Evolutionary conservation across 306 rosid species (phyloP), one percentile per base, ranked within the genome.

Genomic region (Spatholobus suberectus): DNA sequence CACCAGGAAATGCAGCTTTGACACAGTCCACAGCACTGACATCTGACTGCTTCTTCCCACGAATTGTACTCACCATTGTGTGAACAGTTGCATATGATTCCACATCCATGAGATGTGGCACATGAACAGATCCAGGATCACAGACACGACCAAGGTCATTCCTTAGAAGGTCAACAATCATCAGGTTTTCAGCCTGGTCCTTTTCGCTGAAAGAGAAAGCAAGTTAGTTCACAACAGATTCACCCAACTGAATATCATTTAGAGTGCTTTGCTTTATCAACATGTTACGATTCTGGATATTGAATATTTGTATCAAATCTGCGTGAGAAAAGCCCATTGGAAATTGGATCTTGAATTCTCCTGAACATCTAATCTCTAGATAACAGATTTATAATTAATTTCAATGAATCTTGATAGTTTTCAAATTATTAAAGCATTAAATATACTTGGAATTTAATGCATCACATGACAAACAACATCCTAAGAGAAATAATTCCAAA

Each of bases 131-230:
- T 35, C 99, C 98, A 21, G 97, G 93, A 74, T 96, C 95, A 63
- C 98, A 92, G 29, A 96, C 98, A 32, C 95, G 95, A 15, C 99
- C 98, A 21, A 96, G 98, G 92, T 96, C 99, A 70, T 96, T 96
- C 87, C 99, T 94, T 71, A 94, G 92, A 81, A 96, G 99, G 81
- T 96, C 99, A 61, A 96, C 98, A 46, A 96, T 96, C 99, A 96
- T 96, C 83, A 96, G 82, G 90, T 96, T 96, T 86, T 96, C 98
- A 26, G 99, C 94, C 81, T 91, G 99, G 69, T 96, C 97, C 89
- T 96, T 96, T 88, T 96, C 98, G 71, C 98, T 96, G 90, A 61
- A 79, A 55, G 74, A 52, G 68, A 47, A 8, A 62, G 35, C 57
- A 20, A 63, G 58, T 66, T 12, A 80, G 82, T 35, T 68, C 79